Conservation (phyloP, 768 basidiomycete species). For the Ephemerocybe angulata region DNA sequence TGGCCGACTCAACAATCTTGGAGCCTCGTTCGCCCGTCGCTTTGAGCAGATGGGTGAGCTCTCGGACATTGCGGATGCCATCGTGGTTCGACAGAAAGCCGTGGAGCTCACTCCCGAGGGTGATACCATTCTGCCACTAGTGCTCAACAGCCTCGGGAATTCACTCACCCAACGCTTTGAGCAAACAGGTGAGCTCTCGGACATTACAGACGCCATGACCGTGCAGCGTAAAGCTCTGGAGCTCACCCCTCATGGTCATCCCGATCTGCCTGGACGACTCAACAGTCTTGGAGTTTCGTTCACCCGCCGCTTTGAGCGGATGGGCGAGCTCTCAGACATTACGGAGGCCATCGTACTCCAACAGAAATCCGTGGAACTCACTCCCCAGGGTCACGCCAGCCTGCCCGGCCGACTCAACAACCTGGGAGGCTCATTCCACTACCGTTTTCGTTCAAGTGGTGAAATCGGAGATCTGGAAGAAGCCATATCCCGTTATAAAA, state of each 20-base stretch:
- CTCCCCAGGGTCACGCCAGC: neutral
- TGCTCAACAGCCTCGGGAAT: neutral
- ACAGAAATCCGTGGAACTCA: slow-evolving; percentile 11
- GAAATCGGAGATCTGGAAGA: neutral
- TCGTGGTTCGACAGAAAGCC: neutral
- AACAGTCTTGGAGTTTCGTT: neutral
- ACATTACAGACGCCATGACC: too few species aligned
- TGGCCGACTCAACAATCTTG: neutral
- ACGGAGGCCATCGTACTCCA: slow-evolving; percentile 8
- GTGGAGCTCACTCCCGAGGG: neutral
- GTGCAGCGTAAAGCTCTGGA: too few species aligned
- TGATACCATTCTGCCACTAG: neutral
- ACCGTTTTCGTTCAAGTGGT: neutral
- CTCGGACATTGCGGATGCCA: neutral
- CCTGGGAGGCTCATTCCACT: slow-evolving; percentile 4
- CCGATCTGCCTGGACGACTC: neutral
- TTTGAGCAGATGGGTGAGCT: too few species aligned
- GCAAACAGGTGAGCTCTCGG: too few species aligned
- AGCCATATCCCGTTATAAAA: neutral
- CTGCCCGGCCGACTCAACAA: neutral
- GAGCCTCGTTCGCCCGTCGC: too few species aligned
- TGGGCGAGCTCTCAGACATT: neutral
- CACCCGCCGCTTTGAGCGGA: neutral
- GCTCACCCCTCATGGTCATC: too few species aligned
- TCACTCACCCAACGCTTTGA: neutral